phyloP scores from a whole-genome alignment of 306 rosid species.

The Potentilla sterilis region DNA sequence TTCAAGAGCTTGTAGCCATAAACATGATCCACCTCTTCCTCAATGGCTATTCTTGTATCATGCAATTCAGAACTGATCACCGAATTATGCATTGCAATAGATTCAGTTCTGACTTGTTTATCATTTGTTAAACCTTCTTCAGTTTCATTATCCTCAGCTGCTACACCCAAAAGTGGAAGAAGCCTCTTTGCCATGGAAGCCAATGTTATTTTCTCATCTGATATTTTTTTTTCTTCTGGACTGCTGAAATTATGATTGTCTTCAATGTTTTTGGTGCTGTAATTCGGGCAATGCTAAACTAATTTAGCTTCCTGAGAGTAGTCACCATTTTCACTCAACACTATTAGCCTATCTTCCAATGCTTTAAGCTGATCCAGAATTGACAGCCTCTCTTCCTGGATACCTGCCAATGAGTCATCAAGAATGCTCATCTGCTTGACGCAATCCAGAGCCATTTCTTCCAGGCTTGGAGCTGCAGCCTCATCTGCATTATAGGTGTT shows the following conservation, averaged over 20 bases:
- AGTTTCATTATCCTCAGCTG: conserved; percentile 27
- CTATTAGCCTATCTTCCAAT: conserved; percentile 63
- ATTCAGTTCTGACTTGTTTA: conserved; percentile 28
- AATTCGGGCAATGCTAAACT: conserved; percentile 23
- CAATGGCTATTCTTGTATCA: conserved; percentile 40
- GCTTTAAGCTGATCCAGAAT: conserved; percentile 71
- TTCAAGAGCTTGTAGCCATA: conserved; percentile 75
- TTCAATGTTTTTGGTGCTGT: conserved; percentile 20
- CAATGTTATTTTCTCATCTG: conserved; percentile 33
- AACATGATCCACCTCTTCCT: conserved; percentile 75
- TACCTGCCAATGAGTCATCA: conserved; percentile 57
- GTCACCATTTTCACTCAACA: conserved; percentile 47
- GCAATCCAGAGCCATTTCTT: conserved; percentile 66
- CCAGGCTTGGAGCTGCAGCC: conserved; percentile 39
- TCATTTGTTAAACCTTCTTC: conserved; percentile 33
- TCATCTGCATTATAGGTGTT: conserved; percentile 25
- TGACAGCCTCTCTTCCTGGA: conserved; percentile 66
- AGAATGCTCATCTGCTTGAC: conserved; percentile 52
- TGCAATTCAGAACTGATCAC: conserved; percentile 31
- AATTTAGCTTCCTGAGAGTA: conserved; percentile 32
- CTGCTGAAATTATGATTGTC: conserved; percentile 34
- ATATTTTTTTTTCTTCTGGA: conserved; percentile 37
- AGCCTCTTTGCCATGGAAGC: conserved; percentile 64
- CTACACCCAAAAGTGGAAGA: conserved; percentile 65
- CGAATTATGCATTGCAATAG: conserved; percentile 32